A percentile compares a stretch with the other conserved stretches of the same genome.
phyloP scores from a whole-genome alignment of 495 filamentous ascomycete genomes.

The Lasiosphaeriaceae sp. region DNA sequence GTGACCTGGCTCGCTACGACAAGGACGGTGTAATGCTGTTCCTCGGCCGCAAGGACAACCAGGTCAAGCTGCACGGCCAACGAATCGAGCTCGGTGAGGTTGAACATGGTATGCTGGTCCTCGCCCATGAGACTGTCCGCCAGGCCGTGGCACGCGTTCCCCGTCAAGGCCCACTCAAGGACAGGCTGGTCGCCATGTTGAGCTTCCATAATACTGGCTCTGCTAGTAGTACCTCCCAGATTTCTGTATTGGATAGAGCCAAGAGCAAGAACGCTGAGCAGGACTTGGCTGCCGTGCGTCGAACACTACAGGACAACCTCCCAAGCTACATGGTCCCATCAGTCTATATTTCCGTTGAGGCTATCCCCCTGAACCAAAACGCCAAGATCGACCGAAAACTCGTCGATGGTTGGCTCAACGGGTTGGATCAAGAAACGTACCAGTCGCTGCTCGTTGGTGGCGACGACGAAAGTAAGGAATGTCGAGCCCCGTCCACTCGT shows the following conservation, averaged over 20 bases:
- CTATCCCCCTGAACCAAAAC: slow-evolving; percentile 47
- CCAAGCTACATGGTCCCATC: slow-evolving; percentile 55
- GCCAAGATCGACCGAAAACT: slow-evolving; percentile 53
- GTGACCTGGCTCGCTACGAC: slow-evolving; percentile 54
- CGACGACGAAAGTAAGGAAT: too few species aligned
- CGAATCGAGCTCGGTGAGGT: slow-evolving; percentile 46
- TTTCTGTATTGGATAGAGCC: too few species aligned
- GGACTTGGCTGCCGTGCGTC: too few species aligned
- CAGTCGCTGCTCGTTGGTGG: too few species aligned
- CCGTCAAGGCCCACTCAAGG: slow-evolving; percentile 13
- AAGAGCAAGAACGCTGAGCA: too few species aligned
- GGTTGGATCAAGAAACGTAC: slow-evolving; percentile 9
- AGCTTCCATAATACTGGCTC: too few species aligned
- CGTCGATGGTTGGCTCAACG: slow-evolving; percentile 11
- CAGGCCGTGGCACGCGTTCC: slow-evolving; percentile 19
- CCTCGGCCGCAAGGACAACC: slow-evolving; percentile 35
- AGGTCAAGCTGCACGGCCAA: slow-evolving; percentile 39
- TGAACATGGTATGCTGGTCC: slow-evolving; percentile 41
- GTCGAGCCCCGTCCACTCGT: too few species aligned
- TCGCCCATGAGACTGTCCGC: slow-evolving; percentile 11
- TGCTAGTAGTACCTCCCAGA: too few species aligned
- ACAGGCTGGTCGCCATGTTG: slow-evolving; percentile 18
- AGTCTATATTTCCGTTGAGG: slow-evolving; percentile 48
- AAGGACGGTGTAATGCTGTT: slow-evolving; percentile 46
- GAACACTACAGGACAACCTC: too few species aligned